Evolutionary conservation across 2,329 filamentous ascomycete genomes (phyloP).

Genomic region (Alternaria rosae): DNA sequence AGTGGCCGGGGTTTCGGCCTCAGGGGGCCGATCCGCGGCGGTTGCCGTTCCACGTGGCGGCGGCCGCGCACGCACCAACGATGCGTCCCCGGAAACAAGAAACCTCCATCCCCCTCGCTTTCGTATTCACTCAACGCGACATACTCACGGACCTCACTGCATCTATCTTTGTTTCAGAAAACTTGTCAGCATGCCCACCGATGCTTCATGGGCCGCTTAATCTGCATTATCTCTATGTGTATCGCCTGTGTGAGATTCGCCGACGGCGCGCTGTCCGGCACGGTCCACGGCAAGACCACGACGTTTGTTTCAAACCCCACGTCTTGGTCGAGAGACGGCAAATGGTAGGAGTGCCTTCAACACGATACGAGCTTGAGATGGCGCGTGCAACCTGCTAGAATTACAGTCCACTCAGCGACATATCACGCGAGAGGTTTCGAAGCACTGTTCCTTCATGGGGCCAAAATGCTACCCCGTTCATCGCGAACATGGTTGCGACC

Average conservation of each 20-base stretch:
- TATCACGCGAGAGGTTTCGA: background rate
- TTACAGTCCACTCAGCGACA: background rate
- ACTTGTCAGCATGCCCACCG: background rate
- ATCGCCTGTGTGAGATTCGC: background rate
- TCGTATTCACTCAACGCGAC: background rate
- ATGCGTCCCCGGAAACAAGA: background rate
- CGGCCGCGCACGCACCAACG: background rate
- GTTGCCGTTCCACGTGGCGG: background rate
- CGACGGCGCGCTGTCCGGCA: background rate
- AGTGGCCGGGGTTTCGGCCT: background rate
- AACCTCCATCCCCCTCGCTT: background rate
- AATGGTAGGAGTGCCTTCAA: background rate
- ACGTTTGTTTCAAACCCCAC: slow-evolving; percentile 4
- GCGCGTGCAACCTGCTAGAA: background rate
- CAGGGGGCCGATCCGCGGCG: background rate
- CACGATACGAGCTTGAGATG: background rate
- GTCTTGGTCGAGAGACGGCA: background rate
- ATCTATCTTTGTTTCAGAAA: background rate
- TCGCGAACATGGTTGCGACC: no score
- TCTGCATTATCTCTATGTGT: background rate
- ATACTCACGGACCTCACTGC: background rate
- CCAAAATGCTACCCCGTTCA: background rate
- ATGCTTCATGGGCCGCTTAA: background rate
- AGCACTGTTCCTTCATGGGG: background rate
- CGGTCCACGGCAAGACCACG: background rate